Evolutionary conservation across 2,329 filamentous ascomycete genomes (phyloP).

Genomic region (Purpureocillium lavendulum): DNA sequence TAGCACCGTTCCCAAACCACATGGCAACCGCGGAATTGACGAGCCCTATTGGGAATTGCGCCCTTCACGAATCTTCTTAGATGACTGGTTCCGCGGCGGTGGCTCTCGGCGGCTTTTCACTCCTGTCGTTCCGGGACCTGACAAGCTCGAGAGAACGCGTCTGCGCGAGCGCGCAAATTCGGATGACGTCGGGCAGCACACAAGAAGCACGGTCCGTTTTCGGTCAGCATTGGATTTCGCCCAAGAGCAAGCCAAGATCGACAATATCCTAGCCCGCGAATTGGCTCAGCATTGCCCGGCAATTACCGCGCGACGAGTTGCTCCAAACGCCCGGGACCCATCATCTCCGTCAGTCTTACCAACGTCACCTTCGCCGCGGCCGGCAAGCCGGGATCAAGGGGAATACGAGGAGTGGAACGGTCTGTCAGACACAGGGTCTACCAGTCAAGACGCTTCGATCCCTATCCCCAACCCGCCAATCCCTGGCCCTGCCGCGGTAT

Average conservation of each 20-base stretch:
- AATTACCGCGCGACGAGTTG: no score
- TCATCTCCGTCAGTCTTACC: neutral
- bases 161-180: neutral
- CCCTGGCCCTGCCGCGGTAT: neutral
- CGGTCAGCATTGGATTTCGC: neutral
- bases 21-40: neutral
- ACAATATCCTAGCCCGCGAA: no score
- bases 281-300: no score
- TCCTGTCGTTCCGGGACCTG: neutral
- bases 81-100: neutral
- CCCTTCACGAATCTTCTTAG: no score
- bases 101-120: neutral
- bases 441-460: neutral
- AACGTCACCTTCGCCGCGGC: conserved; percentile 1
- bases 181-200: no score
- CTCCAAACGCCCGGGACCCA: neutral
- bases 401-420: neutral
- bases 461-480: conserved; percentile 2
- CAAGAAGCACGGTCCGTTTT: no score
- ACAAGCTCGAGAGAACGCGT: neutral
- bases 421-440: conserved; percentile 1
- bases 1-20: neutral
- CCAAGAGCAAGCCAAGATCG: neutral
- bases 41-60: conserved; percentile 1
- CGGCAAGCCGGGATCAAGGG: conserved; percentile 1